These are phyloP conservation scores for Lasiodiplodia gonubiensis DNA, from an alignment of 2,329 filamentous ascomycete genomes.

Conservation along the genomic window DNA sequence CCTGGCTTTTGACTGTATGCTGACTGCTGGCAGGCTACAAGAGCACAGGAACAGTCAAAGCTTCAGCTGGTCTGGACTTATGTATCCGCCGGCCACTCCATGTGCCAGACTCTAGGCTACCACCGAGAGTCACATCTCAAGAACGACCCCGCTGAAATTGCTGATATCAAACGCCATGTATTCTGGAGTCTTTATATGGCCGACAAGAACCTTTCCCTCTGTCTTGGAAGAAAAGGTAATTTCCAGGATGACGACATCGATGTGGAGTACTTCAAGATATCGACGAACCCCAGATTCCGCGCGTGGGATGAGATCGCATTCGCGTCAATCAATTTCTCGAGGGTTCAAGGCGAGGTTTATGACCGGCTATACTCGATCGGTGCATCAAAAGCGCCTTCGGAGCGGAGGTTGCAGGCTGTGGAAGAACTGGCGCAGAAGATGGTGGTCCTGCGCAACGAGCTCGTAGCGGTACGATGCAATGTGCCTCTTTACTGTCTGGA, in stretches of 20 bases:
- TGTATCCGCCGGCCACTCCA: constrained; percentile 30
- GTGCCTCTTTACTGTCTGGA: background rate
- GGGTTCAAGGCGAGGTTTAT: constrained; percentile 44
- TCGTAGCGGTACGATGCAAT: background rate
- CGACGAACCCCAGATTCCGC: constrained; percentile 30
- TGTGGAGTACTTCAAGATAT: constrained; percentile 28
- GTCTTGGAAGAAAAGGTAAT: constrained; percentile 43
- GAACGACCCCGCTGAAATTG: constrained; percentile 40
- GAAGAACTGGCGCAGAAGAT: constrained; percentile 7
- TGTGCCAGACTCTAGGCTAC: constrained; percentile 43
- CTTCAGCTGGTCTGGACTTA: constrained; percentile 10
- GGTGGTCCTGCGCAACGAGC: constrained; percentile 6
- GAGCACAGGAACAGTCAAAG: constrained; percentile 44
- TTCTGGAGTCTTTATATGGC: constrained; percentile 49
- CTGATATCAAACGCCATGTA: constrained; percentile 38
- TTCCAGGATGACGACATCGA: constrained; percentile 49
- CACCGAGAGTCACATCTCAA: constrained; percentile 44
- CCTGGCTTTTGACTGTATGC: too few relatives aligned
- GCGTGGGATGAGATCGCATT: constrained; percentile 20
- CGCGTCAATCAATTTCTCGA: constrained; percentile 42
- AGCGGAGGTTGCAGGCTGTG: background rate
- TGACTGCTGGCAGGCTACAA: constrained; percentile 32
- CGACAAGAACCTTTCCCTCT: constrained; percentile 47
- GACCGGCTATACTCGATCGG: constrained; percentile 40
- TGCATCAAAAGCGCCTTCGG: background rate